Conservation (phyloP, 2,329 filamentous ascomycete genomes). For the Phaeoacremonium minimum region DNA sequence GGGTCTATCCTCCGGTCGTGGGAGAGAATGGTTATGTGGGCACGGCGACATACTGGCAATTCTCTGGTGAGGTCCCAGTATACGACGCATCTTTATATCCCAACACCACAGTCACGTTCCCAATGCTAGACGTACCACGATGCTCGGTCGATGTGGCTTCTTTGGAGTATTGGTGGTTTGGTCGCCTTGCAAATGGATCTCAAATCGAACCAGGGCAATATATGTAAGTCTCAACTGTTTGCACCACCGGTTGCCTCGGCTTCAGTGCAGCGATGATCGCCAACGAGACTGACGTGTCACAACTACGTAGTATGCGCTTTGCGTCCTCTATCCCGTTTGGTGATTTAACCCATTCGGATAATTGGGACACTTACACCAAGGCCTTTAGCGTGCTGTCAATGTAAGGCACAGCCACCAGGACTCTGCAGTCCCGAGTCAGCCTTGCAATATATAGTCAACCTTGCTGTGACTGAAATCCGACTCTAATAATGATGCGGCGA, state of each 20-base stretch:
- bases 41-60: conserved; percentile 5
- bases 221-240: conserved; percentile 1
- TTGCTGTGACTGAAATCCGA: too few species aligned
- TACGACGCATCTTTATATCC: conserved; percentile 4
- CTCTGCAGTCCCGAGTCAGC: too few species aligned
- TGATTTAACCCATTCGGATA: conserved; percentile 1
- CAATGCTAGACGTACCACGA: conserved; percentile 4
- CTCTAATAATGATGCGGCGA: too few species aligned
- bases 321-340: conserved; percentile 6
- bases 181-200: conserved; percentile 4
- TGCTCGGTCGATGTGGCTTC: conserved; percentile 1
- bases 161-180: conserved; percentile 7
- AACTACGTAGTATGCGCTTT: background rate
- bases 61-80: conserved; percentile 3
- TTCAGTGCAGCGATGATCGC: background rate
- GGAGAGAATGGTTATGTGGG: conserved; percentile 16
- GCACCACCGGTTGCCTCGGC: background rate
- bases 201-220: conserved; percentile 4
- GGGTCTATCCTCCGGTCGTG: conserved; percentile 20
- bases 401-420: too few species aligned
- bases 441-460: too few species aligned
- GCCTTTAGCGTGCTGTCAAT: conserved; percentile 2
- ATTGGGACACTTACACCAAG: conserved; percentile 4
- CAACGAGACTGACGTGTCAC: background rate
- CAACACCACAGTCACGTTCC: conserved; percentile 4